Evolutionary conservation across 441 rosid species (phyloP).

Genomic region (Francoa sonchifolia): DNA sequence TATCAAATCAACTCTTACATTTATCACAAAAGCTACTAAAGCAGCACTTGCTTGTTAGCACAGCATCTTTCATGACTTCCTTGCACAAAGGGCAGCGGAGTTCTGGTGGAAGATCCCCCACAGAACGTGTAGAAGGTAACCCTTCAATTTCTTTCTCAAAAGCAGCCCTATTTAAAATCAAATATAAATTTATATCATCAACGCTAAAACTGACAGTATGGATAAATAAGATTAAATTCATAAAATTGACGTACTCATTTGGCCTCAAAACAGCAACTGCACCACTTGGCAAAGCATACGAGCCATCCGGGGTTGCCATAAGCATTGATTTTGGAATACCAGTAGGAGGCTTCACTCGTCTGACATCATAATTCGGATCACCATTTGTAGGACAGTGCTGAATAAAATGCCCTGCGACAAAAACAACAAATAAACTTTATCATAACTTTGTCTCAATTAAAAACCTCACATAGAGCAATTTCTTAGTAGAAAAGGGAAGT

Average conservation of each 20-base stretch:
- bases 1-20: slow-evolving; percentile 29
- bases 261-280: slow-evolving; percentile 92
- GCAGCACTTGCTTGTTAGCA: slow-evolving; percentile 92
- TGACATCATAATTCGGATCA: slow-evolving; percentile 81
- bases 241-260: slow-evolving; percentile 54
- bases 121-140: slow-evolving; percentile 73
- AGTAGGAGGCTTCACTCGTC: slow-evolving; percentile 86
- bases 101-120: slow-evolving; percentile 96
- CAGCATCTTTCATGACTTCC: slow-evolving; percentile 99
- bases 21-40: slow-evolving; percentile 77
- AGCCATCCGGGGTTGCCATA: slow-evolving; percentile 92
- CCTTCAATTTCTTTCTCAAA: slow-evolving; percentile 96
- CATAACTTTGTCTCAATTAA: no score
- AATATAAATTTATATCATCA: slow-evolving; percentile 2
- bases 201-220: slow-evolving; percentile 4
- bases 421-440: no score
- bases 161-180: slow-evolving; percentile 55
- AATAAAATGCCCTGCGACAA: slow-evolving; percentile 96
- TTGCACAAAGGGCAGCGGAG: slow-evolving; percentile 90
- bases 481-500: neutral
- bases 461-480: slow-evolving; percentile 1
- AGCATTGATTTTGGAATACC: slow-evolving; percentile 98
- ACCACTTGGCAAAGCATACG: slow-evolving; percentile 93
- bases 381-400: slow-evolving; percentile 99
- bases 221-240: slow-evolving; percentile 5